Evolutionary conservation across 2,329 filamentous ascomycete species (phyloP).

Genomic region (Podosphaera xanthii): DNA sequence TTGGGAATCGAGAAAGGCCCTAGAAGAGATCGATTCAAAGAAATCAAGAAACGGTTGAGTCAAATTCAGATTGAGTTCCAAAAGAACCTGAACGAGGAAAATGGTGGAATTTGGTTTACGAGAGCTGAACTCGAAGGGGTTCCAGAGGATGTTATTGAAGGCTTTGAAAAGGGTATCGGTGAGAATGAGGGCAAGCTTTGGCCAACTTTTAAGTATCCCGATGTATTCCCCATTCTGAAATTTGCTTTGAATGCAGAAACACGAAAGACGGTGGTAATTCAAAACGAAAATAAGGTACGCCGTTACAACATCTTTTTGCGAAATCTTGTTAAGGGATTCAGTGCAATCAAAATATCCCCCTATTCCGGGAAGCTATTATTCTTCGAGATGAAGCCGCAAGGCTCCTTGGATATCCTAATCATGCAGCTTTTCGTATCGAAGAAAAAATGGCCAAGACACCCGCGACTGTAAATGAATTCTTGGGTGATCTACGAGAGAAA

Average conservation of each 20-base stretch:
- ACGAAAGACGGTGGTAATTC: slow-evolving; percentile 44
- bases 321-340: slow-evolving; percentile 6
- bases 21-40: slow-evolving; percentile 60
- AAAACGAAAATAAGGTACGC: slow-evolving; percentile 54
- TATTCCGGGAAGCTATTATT: slow-evolving; percentile 53
- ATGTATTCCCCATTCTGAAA: slow-evolving; percentile 56
- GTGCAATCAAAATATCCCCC: slow-evolving; percentile 45
- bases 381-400: slow-evolving; percentile 60
- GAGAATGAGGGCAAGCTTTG: slow-evolving; percentile 53
- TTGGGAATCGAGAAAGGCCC: slow-evolving; percentile 45
- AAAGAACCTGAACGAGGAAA: slow-evolving; percentile 66
- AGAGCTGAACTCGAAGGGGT: slow-evolving; percentile 52
- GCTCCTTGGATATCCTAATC: slow-evolving; percentile 53
- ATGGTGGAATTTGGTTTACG: slow-evolving; percentile 60
- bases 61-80: slow-evolving; percentile 47
- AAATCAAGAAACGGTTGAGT: slow-evolving; percentile 53
- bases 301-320: not conserved
- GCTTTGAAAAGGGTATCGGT: slow-evolving; percentile 46
- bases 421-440: slow-evolving; percentile 54
- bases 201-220: slow-evolving; percentile 65
- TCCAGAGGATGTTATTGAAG: slow-evolving; percentile 42
- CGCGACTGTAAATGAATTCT: slow-evolving; percentile 47
- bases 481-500: slow-evolving; percentile 43
- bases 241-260: slow-evolving; percentile 50
- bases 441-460: slow-evolving; percentile 71